Base-by-base conservation (phyloP, 2,329 filamentous ascomycete species). In the Clarireedia monteithiana region DNA sequence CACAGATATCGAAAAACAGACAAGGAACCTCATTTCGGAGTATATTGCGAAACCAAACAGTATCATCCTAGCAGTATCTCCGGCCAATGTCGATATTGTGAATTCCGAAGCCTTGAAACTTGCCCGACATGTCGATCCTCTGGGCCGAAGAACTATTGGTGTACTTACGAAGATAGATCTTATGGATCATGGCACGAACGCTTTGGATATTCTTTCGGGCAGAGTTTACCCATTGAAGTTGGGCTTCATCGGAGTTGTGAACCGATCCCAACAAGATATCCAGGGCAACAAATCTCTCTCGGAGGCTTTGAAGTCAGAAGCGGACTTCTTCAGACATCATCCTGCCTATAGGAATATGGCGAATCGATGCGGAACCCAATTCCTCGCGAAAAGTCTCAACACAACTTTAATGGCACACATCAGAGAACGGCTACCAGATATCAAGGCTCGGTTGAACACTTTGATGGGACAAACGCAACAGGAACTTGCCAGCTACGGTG, bases 381-480 rank as follows among this genome's bases (percentile, higher is more conserved):
- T 88, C 68, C 76, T 99, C 55, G 94, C 94, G 51, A 96, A 94
- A 76, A 96, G 89, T 14, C 79, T 99, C 59, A 99, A 97, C 73
- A 86, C 86, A 45, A 99, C 94, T 12, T 79, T 99, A 62, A 97
- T 99, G 94, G 75, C 84, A 23, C 94, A 99, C 69, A 99, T 99
- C 68, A 88, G 94, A 59, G 94, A 99, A 70, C 84, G 94, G 48
- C 76, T 99, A 65, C 94, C 94, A 30, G 94, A 99, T 71, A 99
- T 99, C 77, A 99, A 99, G 74, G 94, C 94, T 50, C 86, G 94
- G 55, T 79, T 99, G 59, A 99, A 99, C 72, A 99, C 94, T 0
- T 77, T 99, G 51, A 99, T 99, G 94, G 94, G 94, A n/a, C 94
- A 99, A 73, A 97, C 94, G 49, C 94, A 99, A 70, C 94, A 99